Percentiles rank a stretch among this genome's conserved stretches.
These are phyloP conservation scores for Kitagawia praeruptora DNA, from an alignment of 129 eudicot genomes.

Conservation along the genomic window DNA sequence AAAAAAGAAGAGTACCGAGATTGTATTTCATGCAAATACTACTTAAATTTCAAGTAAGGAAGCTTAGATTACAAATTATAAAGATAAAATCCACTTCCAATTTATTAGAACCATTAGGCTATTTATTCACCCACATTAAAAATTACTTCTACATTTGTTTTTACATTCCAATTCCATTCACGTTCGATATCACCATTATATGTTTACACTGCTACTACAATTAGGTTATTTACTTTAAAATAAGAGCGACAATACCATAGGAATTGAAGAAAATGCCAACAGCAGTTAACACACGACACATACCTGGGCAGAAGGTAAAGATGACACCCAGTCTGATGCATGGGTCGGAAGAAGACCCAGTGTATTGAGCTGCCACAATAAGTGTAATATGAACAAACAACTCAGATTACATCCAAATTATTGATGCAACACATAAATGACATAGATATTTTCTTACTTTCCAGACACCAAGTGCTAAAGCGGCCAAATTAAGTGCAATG, in stretches of 20 bases:
- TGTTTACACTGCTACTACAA: not conserved
- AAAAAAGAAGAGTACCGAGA: not conserved
- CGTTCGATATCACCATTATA: not conserved
- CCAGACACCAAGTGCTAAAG: conserved; percentile 79
- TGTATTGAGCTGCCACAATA: conserved; percentile 51
- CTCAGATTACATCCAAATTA: not conserved
- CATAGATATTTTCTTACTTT: conserved; percentile 28
- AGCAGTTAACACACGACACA: not conserved
- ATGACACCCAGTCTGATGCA: conserved; percentile 97
- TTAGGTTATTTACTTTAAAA: not conserved
- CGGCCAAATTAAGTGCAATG: conserved; percentile 68
- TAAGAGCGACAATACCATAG: not conserved
- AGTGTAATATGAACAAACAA: not conserved
- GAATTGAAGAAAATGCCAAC: not conserved
- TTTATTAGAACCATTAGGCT: not conserved
- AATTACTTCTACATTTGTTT: not conserved
- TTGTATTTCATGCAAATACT: not conserved
- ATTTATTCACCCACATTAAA: not conserved
- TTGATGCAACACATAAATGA: not conserved
- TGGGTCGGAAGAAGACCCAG: conserved; percentile 94
- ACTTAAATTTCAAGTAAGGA: not conserved
- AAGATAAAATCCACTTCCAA: not conserved
- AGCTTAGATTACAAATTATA: not conserved
- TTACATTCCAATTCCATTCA: not conserved
- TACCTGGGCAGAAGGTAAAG: conserved; percentile 87